Evolutionary conservation across 768 basidiomycete genomes (phyloP).

Genomic region (Hypsizygus marmoreus): DNA sequence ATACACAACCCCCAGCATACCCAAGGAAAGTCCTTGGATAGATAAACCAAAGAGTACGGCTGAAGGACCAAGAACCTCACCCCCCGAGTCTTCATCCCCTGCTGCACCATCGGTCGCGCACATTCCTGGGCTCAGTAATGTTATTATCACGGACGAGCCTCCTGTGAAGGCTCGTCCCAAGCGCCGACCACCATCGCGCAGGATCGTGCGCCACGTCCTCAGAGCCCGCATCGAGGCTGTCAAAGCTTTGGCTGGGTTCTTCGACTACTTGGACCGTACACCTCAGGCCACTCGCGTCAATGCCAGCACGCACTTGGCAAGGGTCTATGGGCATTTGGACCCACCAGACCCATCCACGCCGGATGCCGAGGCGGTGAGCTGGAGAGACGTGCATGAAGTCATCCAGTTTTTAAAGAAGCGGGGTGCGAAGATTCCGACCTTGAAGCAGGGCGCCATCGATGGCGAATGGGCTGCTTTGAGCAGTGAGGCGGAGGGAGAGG

Average conservation of each 20-base stretch:
- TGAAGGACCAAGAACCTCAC: slow-evolving; percentile 15
- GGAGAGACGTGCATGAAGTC: slow-evolving; percentile 72
- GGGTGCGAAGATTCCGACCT: slow-evolving; percentile 71
- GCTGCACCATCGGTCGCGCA: slow-evolving; percentile 19
- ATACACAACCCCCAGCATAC: slow-evolving; percentile 67
- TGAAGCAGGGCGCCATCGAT: slow-evolving; percentile 44
- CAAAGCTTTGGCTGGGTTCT: slow-evolving; percentile 70
- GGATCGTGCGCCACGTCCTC: slow-evolving; percentile 87
- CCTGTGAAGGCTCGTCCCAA: slow-evolving; percentile 37
- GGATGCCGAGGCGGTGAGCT: slow-evolving; percentile 43
- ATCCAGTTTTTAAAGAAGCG: slow-evolving; percentile 64
- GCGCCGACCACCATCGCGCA: slow-evolving; percentile 71
- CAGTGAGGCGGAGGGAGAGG: slow-evolving; percentile 64
- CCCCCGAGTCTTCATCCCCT: slow-evolving; percentile 17
- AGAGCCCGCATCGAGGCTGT: slow-evolving; percentile 84
- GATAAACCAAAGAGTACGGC: slow-evolving; percentile 43
- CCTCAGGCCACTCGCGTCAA: slow-evolving; percentile 41
- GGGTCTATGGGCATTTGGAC: slow-evolving; percentile 46
- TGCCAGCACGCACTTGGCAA: slow-evolving; percentile 50
- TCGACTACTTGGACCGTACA: slow-evolving; percentile 58
- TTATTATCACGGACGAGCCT: slow-evolving; percentile 36
- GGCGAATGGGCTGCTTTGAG: slow-evolving; percentile 76
- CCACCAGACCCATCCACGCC: slow-evolving; percentile 32
- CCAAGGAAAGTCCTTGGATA: slow-evolving; percentile 74
- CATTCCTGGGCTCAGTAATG: slow-evolving; percentile 12